phyloP scores from a whole-genome alignment of 257 asterid species.

The Nicotiana attenuata region DNA sequence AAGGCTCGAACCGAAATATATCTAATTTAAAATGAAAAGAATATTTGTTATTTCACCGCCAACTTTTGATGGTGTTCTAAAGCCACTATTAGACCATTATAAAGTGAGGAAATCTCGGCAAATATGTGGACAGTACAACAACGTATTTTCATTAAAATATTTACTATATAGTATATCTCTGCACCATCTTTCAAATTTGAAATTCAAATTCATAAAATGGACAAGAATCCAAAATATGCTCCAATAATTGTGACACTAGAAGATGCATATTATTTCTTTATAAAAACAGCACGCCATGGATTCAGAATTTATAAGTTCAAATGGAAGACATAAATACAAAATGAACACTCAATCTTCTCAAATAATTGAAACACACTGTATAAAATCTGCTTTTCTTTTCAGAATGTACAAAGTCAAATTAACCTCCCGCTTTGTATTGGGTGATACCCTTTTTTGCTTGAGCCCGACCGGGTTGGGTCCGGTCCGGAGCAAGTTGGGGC shows the following conservation, averaged over 20 bases:
- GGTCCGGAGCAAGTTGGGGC: too few relatives aligned
- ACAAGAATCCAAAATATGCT: slow-evolving; percentile 7
- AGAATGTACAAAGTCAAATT: not conserved
- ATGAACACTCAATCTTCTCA: not conserved
- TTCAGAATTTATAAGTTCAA: not conserved
- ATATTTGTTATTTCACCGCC: too few relatives aligned
- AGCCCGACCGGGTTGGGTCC: too few relatives aligned
- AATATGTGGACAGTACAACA: not conserved
- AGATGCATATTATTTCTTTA: not conserved
- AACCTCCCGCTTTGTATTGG: too few relatives aligned
- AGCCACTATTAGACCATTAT: too few relatives aligned
- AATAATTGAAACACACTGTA: not conserved
- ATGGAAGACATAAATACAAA: not conserved
- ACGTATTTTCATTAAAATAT: not conserved
- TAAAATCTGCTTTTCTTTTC: not conserved
- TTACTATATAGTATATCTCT: not conserved
- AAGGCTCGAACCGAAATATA: too few relatives aligned
- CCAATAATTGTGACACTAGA: slow-evolving; percentile 5
- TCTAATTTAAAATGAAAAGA: too few relatives aligned
- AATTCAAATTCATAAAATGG: slow-evolving; percentile 6
- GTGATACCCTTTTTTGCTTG: too few relatives aligned
- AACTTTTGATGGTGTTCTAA: too few relatives aligned
- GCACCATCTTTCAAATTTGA: not conserved
- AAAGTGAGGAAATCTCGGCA: not conserved
- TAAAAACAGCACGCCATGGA: not conserved